Percentiles rank a stretch among this genome's conserved stretches.
These are phyloP conservation scores for Russula earlei DNA, from an alignment of 768 basidiomycete genomes.

Conservation along the genomic window DNA sequence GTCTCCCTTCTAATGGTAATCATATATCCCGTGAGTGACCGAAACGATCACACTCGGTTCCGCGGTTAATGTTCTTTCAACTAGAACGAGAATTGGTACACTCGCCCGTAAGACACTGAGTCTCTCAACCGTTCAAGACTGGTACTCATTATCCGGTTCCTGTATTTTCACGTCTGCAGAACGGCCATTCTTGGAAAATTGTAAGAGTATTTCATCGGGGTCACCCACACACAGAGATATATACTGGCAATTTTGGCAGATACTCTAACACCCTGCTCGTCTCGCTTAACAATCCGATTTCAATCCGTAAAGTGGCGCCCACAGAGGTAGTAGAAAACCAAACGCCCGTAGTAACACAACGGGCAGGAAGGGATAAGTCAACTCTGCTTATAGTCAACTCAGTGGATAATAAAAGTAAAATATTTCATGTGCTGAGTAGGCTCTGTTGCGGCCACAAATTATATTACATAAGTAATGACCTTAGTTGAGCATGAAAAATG, in stretches of 20 bases:
- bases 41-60: background rate
- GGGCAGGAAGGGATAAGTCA: no score
- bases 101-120: slow-evolving; percentile 3
- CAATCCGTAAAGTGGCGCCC: background rate
- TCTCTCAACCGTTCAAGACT: background rate
- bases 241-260: background rate
- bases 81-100: slow-evolving; percentile 4
- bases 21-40: background rate
- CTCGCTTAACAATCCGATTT: slow-evolving; percentile 20
- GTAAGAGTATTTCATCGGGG: background rate
- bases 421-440: no score
- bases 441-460: no score
- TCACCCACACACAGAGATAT: background rate
- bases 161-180: background rate
- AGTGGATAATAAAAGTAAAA: no score
- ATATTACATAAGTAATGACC: no score
- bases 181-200: background rate
- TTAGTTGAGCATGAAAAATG: no score
- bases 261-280: slow-evolving; percentile 25
- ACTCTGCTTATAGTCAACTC: no score
- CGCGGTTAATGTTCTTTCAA: background rate
- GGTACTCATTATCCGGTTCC: background rate
- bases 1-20: background rate
- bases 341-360: no score
- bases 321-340: no score